Evolutionary conservation across 2,329 filamentous ascomycete genomes (phyloP), one percentile per base, ranked within the genome.

Genomic region (Exophiala xenobiotica): DNA sequence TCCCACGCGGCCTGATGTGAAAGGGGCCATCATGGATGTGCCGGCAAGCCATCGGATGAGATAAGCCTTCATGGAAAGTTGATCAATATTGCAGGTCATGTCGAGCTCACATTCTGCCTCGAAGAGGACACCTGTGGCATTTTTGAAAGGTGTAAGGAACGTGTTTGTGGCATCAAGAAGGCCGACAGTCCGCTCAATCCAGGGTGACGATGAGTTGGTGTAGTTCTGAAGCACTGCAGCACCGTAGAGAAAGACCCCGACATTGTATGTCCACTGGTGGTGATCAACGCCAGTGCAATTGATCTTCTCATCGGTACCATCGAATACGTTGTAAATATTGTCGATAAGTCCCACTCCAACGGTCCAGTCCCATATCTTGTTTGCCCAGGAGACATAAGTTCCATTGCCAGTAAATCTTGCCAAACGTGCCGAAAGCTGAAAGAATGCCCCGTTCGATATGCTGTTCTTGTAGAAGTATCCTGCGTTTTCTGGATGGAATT

Each of bases 371-470:
- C 78, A 89, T 0, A 78, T 76, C 61, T 78, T 79, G 22, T 76
- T 74, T 0, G 85, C 85, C 68, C 79, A 80, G 3, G 81, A 72
- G 1, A 77, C 76, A 60, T 89, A 90, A 0, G 83, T 85, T 0
- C 72, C 62, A 61, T 89, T 87, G 16, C 72, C 72, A 0, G 85
- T 88, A 51, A 72, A 73, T 40, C 85, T 80, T 20, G 85, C 86
- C 11, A 92, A 76, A 14, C 88, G 84, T 1, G 89, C 87, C 3
- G 86, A 84, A 9, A 95, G 77, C 63, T 91, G 86, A 68, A 95
- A 91, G 65, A 93, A 82, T n/a, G 83, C 85, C 35, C 87, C 88
- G 67, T 93, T 93, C 55, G 84, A 85, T 61, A 91, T 81, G 12
- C 48, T 54, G 47, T 55, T 57, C 70, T 91, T 93, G 78, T 95